Conservation (phyloP, 306 rosid species). For the Arachis stenosperma region DNA sequence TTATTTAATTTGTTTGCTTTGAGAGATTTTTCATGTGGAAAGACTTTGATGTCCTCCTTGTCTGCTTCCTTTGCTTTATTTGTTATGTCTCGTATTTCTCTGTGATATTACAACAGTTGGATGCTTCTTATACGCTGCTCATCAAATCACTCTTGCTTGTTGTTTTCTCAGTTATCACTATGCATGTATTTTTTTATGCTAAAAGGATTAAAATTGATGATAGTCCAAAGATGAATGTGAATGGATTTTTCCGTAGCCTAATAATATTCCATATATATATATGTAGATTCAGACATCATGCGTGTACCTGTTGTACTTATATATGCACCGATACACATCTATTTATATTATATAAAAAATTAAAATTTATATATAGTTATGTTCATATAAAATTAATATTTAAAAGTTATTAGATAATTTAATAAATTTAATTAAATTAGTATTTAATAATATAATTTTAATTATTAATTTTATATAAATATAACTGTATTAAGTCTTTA, state of each 20-base stretch:
- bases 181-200: neutral
- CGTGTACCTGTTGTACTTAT: constrained; percentile 50
- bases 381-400: too few species aligned
- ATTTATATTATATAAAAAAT: too few species aligned
- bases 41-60: constrained; percentile 8
- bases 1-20: neutral
- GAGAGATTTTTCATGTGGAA: constrained; percentile 26
- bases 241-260: constrained; percentile 41
- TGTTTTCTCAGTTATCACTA: constrained; percentile 9
- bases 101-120: neutral
- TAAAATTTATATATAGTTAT: too few species aligned
- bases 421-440: too few species aligned
- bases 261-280: constrained; percentile 39
- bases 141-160: constrained; percentile 16
- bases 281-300: constrained; percentile 41
- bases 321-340: neutral
- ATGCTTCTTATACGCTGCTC: neutral
- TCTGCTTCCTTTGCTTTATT: neutral
- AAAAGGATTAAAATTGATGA: constrained; percentile 11
- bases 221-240: constrained; percentile 32
- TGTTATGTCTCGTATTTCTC: neutral
- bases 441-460: too few species aligned
- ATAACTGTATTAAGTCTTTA: too few species aligned
- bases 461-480: too few species aligned
- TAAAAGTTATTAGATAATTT: too few species aligned